A percentile compares a stretch with the other conserved stretches of the same genome.
These are phyloP conservation scores for Candida tetrigidarum DNA, from an alignment of 1,139 yeast species.

Conservation along the genomic window DNA sequence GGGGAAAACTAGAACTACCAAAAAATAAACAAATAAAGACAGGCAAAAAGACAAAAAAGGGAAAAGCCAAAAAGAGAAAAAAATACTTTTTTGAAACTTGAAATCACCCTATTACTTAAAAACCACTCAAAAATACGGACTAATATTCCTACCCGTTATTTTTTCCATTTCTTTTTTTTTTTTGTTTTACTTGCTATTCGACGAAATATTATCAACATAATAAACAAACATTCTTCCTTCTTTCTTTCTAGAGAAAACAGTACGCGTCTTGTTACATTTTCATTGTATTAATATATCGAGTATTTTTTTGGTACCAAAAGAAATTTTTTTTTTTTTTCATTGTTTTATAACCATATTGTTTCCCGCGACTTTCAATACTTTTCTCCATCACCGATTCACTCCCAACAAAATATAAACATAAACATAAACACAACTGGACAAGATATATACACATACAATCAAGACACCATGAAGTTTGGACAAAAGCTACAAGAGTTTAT, in stretches of 20 bases:
- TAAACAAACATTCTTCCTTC: background rate
- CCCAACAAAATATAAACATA: background rate
- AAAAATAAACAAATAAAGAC: background rate
- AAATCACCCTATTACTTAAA: background rate
- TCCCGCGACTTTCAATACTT: background rate
- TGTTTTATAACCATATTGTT: background rate
- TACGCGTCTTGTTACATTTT: background rate
- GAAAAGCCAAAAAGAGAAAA: background rate
- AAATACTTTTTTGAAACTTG: background rate
- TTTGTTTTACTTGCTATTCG: too few species aligned
- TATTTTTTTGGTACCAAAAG: background rate
- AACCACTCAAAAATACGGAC: background rate
- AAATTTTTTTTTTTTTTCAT: background rate
- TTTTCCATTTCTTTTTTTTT: background rate
- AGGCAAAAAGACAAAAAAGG: background rate
- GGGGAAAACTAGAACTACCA: background rate
- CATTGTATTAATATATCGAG: background rate
- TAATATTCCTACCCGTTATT: background rate
- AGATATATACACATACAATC: too few species aligned
- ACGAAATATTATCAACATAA: too few species aligned
- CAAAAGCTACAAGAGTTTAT: conserved; percentile 53
- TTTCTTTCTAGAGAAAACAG: background rate
- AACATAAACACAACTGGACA: too few species aligned
- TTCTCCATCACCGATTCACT: conserved; percentile 1
- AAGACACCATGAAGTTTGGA: conserved; percentile 38